phyloP scores from a whole-genome alignment of 2,329 filamentous ascomycete genomes.

The Botryotinia convoluta region DNA sequence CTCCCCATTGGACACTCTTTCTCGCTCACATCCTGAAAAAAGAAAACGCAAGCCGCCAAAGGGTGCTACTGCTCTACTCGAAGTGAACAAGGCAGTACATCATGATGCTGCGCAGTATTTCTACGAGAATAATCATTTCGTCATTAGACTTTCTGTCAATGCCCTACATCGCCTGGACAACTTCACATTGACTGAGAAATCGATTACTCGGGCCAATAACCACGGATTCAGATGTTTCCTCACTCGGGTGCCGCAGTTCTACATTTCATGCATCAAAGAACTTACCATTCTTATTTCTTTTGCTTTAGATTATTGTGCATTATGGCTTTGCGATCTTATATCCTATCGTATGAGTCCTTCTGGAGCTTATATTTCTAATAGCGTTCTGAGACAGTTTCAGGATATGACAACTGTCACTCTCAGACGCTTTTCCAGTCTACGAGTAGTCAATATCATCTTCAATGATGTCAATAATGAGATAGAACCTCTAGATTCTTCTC shows the following conservation, averaged over 20 bases:
- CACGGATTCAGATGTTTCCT: not conserved
- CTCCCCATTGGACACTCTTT: not conserved
- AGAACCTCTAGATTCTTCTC: no score
- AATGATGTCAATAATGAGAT: not conserved
- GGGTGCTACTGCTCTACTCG: no score
- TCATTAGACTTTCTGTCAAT: not conserved
- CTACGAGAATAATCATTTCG: not conserved
- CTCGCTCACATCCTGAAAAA: not conserved
- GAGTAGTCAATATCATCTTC: not conserved
- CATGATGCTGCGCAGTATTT: not conserved
- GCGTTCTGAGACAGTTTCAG: not conserved
- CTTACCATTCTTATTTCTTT: not conserved
- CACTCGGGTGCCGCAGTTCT: not conserved
- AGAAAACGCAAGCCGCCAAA: not conserved
- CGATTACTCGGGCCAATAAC: not conserved
- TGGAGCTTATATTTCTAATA: not conserved
- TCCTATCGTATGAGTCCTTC: not conserved
- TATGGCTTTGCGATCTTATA: no score
- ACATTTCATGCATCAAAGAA: not conserved
- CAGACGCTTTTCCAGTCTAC: not conserved
- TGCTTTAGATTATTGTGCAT: no score
- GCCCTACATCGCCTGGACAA: not conserved
- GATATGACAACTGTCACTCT: not conserved
- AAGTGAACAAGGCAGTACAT: not conserved
- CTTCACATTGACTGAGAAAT: not conserved